Evolutionary conservation across 768 basidiomycete species (phyloP).

Genomic region (Hysterangium stoloniferum): DNA sequence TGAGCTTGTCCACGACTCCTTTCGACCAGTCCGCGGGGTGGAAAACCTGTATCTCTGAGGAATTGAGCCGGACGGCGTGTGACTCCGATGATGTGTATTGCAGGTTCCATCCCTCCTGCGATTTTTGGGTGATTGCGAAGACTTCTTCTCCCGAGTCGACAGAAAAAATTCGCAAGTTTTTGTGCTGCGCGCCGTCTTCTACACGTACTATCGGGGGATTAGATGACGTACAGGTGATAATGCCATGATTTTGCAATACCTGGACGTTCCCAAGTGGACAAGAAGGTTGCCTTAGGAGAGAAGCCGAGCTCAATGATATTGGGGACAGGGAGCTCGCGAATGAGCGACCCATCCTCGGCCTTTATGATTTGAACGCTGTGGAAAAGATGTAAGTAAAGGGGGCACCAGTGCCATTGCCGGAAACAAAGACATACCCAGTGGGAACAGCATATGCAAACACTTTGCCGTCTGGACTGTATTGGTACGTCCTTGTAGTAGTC

Average conservation of each 20-base stretch:
- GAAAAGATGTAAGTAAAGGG: too few relatives aligned
- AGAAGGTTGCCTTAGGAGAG: constrained; percentile 87
- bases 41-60: constrained; percentile 78
- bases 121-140: constrained; percentile 81
- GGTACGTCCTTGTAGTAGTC: constrained; percentile 62
- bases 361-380: constrained; percentile 69
- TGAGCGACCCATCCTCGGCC: constrained; percentile 50
- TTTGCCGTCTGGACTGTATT: constrained; percentile 82
- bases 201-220: constrained; percentile 53
- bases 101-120: constrained; percentile 84
- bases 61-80: constrained; percentile 74
- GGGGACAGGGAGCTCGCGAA: constrained; percentile 66
- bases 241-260: constrained; percentile 27
- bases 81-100: constrained; percentile 89
- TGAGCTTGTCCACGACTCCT: constrained; percentile 75
- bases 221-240: background rate
- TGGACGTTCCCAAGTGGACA: constrained; percentile 95
- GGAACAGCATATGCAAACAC: constrained; percentile 81
- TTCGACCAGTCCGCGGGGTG: constrained; percentile 72
- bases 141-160: constrained; percentile 82
- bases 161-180: constrained; percentile 89
- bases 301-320: constrained; percentile 82
- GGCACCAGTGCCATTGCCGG: constrained; percentile 14
- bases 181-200: constrained; percentile 86
- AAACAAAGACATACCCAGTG: constrained; percentile 45